These are phyloP conservation scores for Crithidia acanthocephali DNA, from an alignment of 208 protist genomes.

Conservation along the genomic window DNA sequence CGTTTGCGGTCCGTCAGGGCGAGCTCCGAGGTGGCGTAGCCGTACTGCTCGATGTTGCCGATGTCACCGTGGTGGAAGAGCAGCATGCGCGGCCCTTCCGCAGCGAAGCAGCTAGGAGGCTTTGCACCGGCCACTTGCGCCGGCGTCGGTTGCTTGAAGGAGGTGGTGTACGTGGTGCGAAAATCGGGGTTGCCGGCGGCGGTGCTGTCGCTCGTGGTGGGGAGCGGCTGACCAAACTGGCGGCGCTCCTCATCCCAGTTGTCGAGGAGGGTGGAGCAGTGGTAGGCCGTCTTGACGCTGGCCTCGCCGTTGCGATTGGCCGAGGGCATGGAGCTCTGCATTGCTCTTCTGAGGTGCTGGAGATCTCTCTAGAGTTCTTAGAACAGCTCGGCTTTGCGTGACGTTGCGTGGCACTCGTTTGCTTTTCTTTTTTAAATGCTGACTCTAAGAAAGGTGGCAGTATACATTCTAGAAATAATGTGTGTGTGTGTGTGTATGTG, in stretches of 20 bases:
- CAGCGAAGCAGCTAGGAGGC: conserved; percentile 56
- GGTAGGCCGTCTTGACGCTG: conserved; percentile 78
- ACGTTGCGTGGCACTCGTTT: too few species aligned
- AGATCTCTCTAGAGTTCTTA: too few species aligned
- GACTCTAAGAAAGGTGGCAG: too few species aligned
- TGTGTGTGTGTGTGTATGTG: too few species aligned
- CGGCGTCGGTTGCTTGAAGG: conserved; percentile 47
- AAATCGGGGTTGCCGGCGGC: conserved; percentile 21
- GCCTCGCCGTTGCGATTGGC: conserved; percentile 26
- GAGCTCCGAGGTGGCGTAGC: conserved; percentile 67
- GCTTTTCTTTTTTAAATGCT: too few species aligned
- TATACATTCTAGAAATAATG: too few species aligned
- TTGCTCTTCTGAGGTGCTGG: background rate
- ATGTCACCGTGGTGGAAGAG: conserved; percentile 90
- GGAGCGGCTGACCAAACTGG: conserved; percentile 31
- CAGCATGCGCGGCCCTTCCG: conserved; percentile 67
- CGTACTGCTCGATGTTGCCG: conserved; percentile 47
- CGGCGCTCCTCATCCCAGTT: conserved; percentile 91
- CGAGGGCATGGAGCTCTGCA: conserved; percentile 18
- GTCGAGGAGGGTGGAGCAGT: conserved; percentile 82
- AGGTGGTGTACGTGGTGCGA: conserved; percentile 60
- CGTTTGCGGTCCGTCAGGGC: conserved; percentile 59
- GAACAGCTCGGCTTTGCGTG: too few species aligned
- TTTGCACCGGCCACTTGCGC: conserved; percentile 50
- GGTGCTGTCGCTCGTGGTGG: conserved; percentile 7